These are phyloP conservation scores for Coemansia asiatica DNA, from an alignment of 192 early-diverging fungal species.

Conservation along the genomic window DNA sequence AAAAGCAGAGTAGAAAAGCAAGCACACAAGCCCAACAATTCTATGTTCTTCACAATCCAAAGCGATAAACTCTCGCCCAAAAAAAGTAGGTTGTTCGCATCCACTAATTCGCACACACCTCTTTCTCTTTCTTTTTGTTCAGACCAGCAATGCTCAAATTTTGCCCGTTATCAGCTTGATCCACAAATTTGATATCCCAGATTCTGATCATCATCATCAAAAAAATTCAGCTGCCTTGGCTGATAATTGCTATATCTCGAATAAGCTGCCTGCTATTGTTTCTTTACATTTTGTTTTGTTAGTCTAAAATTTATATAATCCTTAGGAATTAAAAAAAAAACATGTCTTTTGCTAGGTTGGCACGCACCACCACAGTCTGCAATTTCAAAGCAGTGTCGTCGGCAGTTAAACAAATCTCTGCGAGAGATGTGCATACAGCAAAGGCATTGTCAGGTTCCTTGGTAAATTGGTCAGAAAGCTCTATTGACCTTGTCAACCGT, in stretches of 20 bases:
- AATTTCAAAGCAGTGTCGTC: background rate
- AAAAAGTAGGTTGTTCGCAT: background rate
- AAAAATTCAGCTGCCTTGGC: background rate
- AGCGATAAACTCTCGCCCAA: background rate
- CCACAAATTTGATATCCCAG: background rate
- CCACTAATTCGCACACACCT: background rate
- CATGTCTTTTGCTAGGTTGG: conserved; percentile 9
- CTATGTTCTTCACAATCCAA: background rate
- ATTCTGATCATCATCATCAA: background rate
- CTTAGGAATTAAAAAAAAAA: background rate
- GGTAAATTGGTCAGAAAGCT: conserved; percentile 33
- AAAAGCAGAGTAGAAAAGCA: conserved; percentile 14
- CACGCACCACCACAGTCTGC: conserved; percentile 1
- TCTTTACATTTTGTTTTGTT: background rate
- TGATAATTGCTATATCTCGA: background rate
- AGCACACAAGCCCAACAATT: conserved; percentile 2
- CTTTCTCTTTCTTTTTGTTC: background rate
- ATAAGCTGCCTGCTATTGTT: background rate
- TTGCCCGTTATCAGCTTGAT: conserved; percentile 16
- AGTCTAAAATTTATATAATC: background rate
- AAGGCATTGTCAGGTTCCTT: conserved; percentile 1
- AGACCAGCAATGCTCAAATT: background rate
- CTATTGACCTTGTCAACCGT: conserved; percentile 33
- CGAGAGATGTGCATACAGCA: conserved; percentile 8
- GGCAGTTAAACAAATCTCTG: conserved; percentile 13